These are phyloP conservation scores for Ustilago sp. DNA, from an alignment of 1,284 basidiomycete genomes.

Conservation along the genomic window DNA sequence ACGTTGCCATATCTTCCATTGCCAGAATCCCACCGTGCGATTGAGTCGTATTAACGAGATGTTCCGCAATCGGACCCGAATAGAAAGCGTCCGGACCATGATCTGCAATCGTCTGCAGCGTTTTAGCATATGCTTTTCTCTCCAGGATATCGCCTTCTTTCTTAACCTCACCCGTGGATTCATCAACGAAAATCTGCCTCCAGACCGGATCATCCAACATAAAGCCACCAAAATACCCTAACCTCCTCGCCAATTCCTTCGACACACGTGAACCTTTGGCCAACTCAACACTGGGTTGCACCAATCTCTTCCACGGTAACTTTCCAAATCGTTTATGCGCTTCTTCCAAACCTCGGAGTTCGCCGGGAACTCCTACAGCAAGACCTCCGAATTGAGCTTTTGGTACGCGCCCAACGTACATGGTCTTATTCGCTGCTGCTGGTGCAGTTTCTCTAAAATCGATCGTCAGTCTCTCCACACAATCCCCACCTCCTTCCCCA, in stretches of 20 bases:
- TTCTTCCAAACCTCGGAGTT: constrained; percentile 66
- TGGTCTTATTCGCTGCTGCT: constrained; percentile 70
- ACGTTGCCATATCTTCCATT: constrained; percentile 78
- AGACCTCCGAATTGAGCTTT: constrained; percentile 60
- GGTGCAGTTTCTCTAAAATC: constrained; percentile 72
- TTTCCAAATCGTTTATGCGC: constrained; percentile 63
- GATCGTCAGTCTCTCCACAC: constrained; percentile 66
- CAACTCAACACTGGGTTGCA: constrained; percentile 63
- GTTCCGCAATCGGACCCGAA: constrained; percentile 80
- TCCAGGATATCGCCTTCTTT: constrained; percentile 57
- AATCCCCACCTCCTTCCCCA: constrained; percentile 12
- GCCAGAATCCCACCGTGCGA: constrained; percentile 81
- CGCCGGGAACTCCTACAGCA: constrained; percentile 69
- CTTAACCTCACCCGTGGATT: constrained; percentile 71
- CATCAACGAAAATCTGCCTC: constrained; percentile 71
- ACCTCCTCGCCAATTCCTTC: constrained; percentile 51
- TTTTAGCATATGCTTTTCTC: constrained; percentile 53
- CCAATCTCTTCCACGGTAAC: constrained; percentile 65
- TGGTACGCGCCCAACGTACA: constrained; percentile 61
- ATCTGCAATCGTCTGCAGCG: constrained; percentile 55
- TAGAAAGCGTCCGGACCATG: constrained; percentile 64
- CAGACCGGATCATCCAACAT: constrained; percentile 62
- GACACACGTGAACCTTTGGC: constrained; percentile 60
- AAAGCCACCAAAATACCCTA: constrained; percentile 69
- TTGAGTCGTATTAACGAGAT: constrained; percentile 78